Conservation (phyloP, 352 stramenopile species). For the Phytophthora meadii region DNA sequence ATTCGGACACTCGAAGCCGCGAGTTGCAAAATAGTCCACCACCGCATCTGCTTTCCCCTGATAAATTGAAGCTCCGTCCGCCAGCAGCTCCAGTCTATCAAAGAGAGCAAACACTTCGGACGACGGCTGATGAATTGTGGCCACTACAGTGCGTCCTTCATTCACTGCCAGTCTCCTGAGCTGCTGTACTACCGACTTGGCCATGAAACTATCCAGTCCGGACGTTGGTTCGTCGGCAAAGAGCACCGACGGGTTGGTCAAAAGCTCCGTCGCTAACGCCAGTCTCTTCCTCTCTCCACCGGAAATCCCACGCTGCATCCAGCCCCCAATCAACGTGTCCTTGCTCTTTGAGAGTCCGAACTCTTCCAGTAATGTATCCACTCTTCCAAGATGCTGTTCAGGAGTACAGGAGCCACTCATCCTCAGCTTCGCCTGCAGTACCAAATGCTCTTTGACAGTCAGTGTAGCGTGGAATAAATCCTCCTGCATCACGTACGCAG, state of each 20-base stretch:
- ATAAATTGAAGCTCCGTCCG: slow-evolving; percentile 51
- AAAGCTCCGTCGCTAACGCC: slow-evolving; percentile 76
- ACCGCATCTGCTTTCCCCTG: slow-evolving; percentile 45
- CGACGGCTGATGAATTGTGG: slow-evolving; percentile 87
- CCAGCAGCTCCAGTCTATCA: slow-evolving; percentile 49
- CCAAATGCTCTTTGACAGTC: slow-evolving; percentile 87
- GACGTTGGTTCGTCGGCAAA: slow-evolving; percentile 87
- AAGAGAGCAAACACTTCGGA: slow-evolving; percentile 60
- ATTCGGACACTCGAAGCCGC: slow-evolving; percentile 45
- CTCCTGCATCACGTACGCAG: slow-evolving; percentile 87
- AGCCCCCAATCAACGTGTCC: slow-evolving; percentile 61
- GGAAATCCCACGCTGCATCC: slow-evolving; percentile 63
- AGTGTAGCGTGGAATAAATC: slow-evolving; percentile 89
- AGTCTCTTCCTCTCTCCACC: slow-evolving; percentile 85
- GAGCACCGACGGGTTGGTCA: slow-evolving; percentile 74
- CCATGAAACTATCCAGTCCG: slow-evolving; percentile 63
- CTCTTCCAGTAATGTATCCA: slow-evolving; percentile 57
- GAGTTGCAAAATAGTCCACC: slow-evolving; percentile 45
- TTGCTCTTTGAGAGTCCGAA: slow-evolving; percentile 55
- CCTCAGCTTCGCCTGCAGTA: slow-evolving; percentile 80
- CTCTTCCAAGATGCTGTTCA: slow-evolving; percentile 42
- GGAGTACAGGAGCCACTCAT: slow-evolving; percentile 47
- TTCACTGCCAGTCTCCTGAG: slow-evolving; percentile 68
- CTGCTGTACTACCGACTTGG: slow-evolving; percentile 56
- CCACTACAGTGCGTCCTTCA: slow-evolving; percentile 81